phyloP scores from a whole-genome alignment of 2,329 filamentous ascomycete species.

The Sarocladium strictum region DNA sequence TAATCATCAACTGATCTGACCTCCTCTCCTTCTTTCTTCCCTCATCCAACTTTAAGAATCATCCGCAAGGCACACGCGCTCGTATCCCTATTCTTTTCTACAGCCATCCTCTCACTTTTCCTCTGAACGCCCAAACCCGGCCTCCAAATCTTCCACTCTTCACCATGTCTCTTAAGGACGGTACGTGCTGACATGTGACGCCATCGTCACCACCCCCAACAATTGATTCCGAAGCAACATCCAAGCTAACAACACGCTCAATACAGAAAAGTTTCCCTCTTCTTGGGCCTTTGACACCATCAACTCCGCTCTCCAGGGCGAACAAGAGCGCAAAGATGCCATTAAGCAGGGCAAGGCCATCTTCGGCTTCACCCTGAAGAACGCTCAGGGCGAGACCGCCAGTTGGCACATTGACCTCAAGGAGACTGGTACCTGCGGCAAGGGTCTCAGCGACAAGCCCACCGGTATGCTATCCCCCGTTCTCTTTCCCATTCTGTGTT shows the following conservation, averaged over 20 bases:
- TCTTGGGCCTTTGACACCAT: slow-evolving; percentile 90
- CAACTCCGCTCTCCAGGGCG: slow-evolving; percentile 62
- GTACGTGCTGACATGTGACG: slow-evolving; percentile 36
- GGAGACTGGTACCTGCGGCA: slow-evolving; percentile 75
- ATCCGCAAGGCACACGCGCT: too few species aligned
- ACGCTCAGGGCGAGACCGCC: slow-evolving; percentile 69
- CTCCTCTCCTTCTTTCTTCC: neutral
- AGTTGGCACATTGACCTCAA: slow-evolving; percentile 97
- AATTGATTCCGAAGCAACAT: neutral
- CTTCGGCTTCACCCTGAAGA: slow-evolving; percentile 91
- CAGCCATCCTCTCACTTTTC: too few species aligned
- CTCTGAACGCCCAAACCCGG: too few species aligned
- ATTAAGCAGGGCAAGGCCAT: slow-evolving; percentile 83
- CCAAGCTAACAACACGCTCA: neutral
- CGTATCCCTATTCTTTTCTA: too few species aligned
- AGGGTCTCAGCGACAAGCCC: slow-evolving; percentile 74
- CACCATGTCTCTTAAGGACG: slow-evolving; percentile 66
- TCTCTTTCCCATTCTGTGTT: too few species aligned
- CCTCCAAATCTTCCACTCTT: neutral
- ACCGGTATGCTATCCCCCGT: slow-evolving; percentile 59
- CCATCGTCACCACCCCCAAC: neutral
- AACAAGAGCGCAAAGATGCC: slow-evolving; percentile 75
- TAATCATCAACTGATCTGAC: neutral
- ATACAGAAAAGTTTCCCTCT: slow-evolving; percentile 73
- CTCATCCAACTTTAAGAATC: too few species aligned